Evolutionary conservation across 1,139 yeast species (phyloP).

Genomic region (Hyphopichia fennica): DNA sequence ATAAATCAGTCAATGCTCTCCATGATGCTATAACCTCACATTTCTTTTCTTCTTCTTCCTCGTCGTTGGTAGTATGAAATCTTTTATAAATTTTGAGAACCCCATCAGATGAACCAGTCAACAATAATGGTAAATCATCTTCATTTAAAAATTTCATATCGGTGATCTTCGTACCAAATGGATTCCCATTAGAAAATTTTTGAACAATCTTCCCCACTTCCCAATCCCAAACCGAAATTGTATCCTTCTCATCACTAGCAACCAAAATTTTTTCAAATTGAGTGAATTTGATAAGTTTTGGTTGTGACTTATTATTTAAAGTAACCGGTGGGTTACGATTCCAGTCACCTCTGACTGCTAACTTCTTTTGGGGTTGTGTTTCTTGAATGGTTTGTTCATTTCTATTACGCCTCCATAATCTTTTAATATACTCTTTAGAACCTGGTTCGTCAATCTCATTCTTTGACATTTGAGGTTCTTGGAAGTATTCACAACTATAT

Average conservation of each 20-base stretch:
- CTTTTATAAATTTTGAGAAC: conserved; percentile 82
- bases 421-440: conserved; percentile 76
- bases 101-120: conserved; percentile 94
- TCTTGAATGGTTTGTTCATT: conserved; percentile 84
- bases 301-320: conserved; percentile 76
- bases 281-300: conserved; percentile 74
- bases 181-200: conserved; percentile 80
- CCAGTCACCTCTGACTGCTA: conserved; percentile 89
- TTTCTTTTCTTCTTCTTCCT: conserved; percentile 22
- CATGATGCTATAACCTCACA: conserved; percentile 80
- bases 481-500: conserved; percentile 88
- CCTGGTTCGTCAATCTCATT: conserved; percentile 93
- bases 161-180: conserved; percentile 84
- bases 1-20: conserved; percentile 88
- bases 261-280: conserved; percentile 88
- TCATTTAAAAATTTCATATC: conserved; percentile 86
- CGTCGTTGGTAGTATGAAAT: conserved; percentile 54
- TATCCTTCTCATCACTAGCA: conserved; percentile 83
- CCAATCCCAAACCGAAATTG: conserved; percentile 91
- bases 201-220: conserved; percentile 53
- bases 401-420: conserved; percentile 87
- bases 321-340: conserved; percentile 54
- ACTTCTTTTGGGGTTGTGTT: conserved; percentile 85
- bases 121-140: conserved; percentile 80
- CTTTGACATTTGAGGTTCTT: conserved; percentile 92